phyloP scores from a whole-genome alignment of 331 rosid genomes.

The Prunus yedoensis region DNA sequence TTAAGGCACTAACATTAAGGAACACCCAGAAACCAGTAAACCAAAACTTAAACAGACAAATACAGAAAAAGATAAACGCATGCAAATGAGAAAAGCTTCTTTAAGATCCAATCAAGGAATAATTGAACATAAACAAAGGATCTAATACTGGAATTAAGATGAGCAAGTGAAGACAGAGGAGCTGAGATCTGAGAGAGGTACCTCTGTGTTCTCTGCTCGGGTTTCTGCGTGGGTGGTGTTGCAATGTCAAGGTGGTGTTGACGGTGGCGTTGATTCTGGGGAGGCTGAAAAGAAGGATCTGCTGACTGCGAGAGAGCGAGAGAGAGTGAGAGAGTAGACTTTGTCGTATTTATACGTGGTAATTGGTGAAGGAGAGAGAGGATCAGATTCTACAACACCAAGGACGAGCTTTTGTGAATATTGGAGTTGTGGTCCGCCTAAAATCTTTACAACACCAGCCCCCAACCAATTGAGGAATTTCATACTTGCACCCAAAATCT shows the following conservation, averaged over 20 bases:
- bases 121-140: neutral
- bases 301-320: neutral
- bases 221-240: neutral
- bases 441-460: no score
- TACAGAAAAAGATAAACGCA: neutral
- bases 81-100: neutral
- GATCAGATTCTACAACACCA: neutral
- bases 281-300: slow-evolving; percentile 5
- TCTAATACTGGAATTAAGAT: neutral
- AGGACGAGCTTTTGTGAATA: neutral
- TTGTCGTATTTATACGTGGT: neutral
- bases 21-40: slow-evolving; percentile 6
- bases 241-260: neutral
- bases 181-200: slow-evolving; percentile 5
- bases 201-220: neutral
- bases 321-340: slow-evolving; percentile 1
- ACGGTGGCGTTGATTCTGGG: slow-evolving; percentile 11
- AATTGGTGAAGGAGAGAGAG: neutral
- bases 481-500: no score
- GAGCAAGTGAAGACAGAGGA: neutral
- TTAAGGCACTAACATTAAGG: neutral
- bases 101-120: neutral
- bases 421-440: neutral
- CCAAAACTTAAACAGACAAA: neutral
- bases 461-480: no score